Percentiles rank a stretch among this genome's conserved stretches.
phyloP scores from a whole-genome alignment of 2,329 filamentous ascomycete species.

The Beauveria pseudobassiana region DNA sequence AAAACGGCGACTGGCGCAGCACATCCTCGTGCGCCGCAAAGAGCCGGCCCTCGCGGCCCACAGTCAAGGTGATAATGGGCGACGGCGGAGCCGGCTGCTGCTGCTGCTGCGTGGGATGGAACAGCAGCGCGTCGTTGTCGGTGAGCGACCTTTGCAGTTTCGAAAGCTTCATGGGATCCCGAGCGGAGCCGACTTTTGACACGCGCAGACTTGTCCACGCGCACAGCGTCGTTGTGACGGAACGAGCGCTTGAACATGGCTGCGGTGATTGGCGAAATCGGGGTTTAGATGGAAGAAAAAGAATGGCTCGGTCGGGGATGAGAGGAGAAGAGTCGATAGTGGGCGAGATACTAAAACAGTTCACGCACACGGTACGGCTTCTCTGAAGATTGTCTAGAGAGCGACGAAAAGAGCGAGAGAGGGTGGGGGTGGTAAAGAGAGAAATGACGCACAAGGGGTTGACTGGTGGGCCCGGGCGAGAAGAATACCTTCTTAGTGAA shows the following conservation, averaged over 20 bases:
- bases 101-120: constrained; percentile 2
- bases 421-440: constrained; percentile 23
- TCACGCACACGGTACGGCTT: neutral
- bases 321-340: constrained; percentile 16
- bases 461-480: constrained; percentile 48
- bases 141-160: constrained; percentile 82
- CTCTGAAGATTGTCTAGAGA: constrained; percentile 32
- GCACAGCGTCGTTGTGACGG: constrained; percentile 61
- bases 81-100: constrained; percentile 33
- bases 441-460: constrained; percentile 33
- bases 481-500: constrained; percentile 36
- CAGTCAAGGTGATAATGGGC: constrained; percentile 79
- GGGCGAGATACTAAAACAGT: constrained; percentile 19
- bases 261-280: constrained; percentile 24
- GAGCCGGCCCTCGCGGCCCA: constrained; percentile 77
- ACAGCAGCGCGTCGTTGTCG: constrained; percentile 33
- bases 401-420: constrained; percentile 44
- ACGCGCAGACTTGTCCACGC: constrained; percentile 82
- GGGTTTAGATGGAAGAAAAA: constrained; percentile 12
- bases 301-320: constrained; percentile 23
- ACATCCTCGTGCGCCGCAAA: constrained; percentile 96
- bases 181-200: constrained; percentile 54
- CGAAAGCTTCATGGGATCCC: constrained; percentile 71
- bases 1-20: constrained; percentile 77
- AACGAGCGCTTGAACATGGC: constrained; percentile 92